Percentiles rank a stretch among this genome's conserved stretches.
Conservation (phyloP, 1,139 yeast species). For the Ogataea hybrid region DNA sequence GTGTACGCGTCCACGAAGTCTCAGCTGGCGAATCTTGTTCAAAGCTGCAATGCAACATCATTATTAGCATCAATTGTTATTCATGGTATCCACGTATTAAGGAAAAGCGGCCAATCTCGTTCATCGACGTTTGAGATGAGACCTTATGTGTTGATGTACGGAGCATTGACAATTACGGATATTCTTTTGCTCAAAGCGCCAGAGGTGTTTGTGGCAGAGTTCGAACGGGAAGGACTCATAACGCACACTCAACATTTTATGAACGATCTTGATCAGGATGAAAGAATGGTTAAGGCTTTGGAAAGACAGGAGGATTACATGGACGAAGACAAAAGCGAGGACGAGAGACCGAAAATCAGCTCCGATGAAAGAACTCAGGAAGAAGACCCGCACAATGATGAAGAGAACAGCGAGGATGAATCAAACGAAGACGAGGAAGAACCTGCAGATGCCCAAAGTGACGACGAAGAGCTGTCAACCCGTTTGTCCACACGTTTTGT, state of each 20-base stretch:
- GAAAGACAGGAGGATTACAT: constrained; percentile 16
- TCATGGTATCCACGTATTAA: constrained; percentile 44
- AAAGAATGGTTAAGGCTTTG: constrained; percentile 7
- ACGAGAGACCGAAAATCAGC: constrained; percentile 26
- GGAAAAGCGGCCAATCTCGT: constrained; percentile 11
- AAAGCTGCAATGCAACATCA: constrained; percentile 37
- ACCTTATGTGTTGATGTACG: constrained; percentile 45
- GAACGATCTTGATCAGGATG: constrained; percentile 26
- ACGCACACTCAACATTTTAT: constrained; percentile 43
- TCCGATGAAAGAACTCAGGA: constrained; percentile 20
- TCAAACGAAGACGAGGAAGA: constrained; percentile 31
- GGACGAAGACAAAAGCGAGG: constrained; percentile 30
- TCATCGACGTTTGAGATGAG: constrained; percentile 20
- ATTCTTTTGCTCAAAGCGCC: constrained; percentile 47
- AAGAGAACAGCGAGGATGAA: constrained; percentile 24
- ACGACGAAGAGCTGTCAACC: constrained; percentile 6
- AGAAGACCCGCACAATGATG: constrained; percentile 7
- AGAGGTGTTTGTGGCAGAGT: constrained; percentile 41
- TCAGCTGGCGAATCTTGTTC: constrained; percentile 24
- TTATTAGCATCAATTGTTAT: constrained; percentile 71
- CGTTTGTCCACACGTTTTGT: constrained; percentile 6
- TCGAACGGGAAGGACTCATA: constrained; percentile 73
- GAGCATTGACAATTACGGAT: constrained; percentile 52
- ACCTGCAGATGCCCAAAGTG: constrained; percentile 23
- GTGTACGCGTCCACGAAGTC: constrained; percentile 34